Evolutionary conservation across 352 stramenopile species (phyloP), one percentile per base, ranked within the genome.

Genomic region (Phytophthora sojae): DNA sequence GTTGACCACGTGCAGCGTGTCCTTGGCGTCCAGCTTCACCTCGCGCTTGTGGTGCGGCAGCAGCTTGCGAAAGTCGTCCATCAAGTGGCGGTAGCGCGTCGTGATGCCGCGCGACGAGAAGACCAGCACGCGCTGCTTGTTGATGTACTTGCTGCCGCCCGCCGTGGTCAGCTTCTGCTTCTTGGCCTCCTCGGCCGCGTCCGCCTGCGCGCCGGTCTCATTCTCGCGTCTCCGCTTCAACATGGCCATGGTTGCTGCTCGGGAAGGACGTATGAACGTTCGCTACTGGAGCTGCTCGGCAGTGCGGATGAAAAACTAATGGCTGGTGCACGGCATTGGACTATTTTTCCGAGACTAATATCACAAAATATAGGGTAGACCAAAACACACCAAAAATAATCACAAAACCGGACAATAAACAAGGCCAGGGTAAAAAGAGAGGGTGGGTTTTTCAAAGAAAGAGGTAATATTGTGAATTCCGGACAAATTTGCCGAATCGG

Each of bases 41-140:
- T 99, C 98, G 67, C 98, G 98, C 85, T 99, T 99, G 87, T 99
- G 92, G 80, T 99, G 98, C 21, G 98, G 98, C 71, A 99, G 77
- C 11, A 99, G 80, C 69, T 98, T 98, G 44, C 96, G 91, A 59
- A 99, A 92, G 81, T 99, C 98, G 75, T 99, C 97, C 64, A 99
- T 82, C 44, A 99, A 79, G 82, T 99, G 98, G 52, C 98, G 91
- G 80, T 99, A 99, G 49, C 98, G 90, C 15, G 97, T 97, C 59
- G 85, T 98, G 77, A 98, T 96, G 62, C 94, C 94, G 19, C 94
- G 90, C 67, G 93, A 98, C 61, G 85, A 96, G 67, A 98, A 96
- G 54, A 98, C 91, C 32, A 98, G 86, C 71, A 97, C 90, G 32
- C 94, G 91, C 81, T 98, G 93, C 78, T 98, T 98, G 86, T 98